These are phyloP conservation scores for Coemansia sp. DNA, from an alignment of 192 early-diverging fungal genomes.

Conservation along the genomic window DNA sequence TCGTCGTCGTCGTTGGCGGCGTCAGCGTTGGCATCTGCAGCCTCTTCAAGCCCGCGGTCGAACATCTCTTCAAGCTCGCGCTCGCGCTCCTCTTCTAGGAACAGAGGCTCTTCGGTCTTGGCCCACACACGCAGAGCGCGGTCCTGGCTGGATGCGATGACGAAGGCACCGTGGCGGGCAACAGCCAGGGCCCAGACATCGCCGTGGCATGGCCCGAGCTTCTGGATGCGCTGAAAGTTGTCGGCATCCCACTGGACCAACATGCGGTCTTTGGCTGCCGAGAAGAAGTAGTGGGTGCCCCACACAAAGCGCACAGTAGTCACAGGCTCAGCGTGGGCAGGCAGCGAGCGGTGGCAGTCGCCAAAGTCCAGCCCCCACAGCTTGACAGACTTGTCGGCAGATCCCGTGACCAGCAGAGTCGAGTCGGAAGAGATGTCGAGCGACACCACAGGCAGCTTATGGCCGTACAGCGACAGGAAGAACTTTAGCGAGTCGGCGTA, in stretches of 20 bases:
- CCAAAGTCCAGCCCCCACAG: conserved; percentile 99
- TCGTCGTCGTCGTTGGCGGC: conserved; percentile 58
- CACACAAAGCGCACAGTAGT: conserved; percentile 87
- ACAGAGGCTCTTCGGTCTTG: conserved; percentile 93
- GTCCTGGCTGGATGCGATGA: conserved; percentile 90
- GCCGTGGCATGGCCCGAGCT: conserved; percentile 87
- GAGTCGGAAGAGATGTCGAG: conserved; percentile 98
- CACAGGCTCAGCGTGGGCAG: conserved; percentile 92
- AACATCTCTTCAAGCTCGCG: conserved; percentile 89
- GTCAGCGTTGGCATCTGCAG: conserved; percentile 45
- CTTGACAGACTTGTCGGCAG: conserved; percentile 97
- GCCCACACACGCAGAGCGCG: conserved; percentile 94
- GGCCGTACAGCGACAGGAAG: conserved; percentile 95
- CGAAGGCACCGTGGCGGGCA: conserved; percentile 82
- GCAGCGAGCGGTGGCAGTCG: conserved; percentile 93
- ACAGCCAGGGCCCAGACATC: conserved; percentile 95
- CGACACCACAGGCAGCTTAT: conserved; percentile 95
- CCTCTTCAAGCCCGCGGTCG: conserved; percentile 71
- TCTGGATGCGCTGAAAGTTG: conserved; percentile 95
- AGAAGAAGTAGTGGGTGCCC: conserved; percentile 95
- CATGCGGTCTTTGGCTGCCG: conserved; percentile 83
- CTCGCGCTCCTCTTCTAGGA: conserved; percentile 95
- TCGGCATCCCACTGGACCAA: conserved; percentile 98
- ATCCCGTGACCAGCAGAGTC: conserved; percentile 87
- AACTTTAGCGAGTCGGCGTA: conserved; percentile 96